A percentile compares a stretch with the other conserved stretches of the same genome.
phyloP scores from a whole-genome alignment of 1,284 basidiomycete genomes.

The Athelia sp. region DNA sequence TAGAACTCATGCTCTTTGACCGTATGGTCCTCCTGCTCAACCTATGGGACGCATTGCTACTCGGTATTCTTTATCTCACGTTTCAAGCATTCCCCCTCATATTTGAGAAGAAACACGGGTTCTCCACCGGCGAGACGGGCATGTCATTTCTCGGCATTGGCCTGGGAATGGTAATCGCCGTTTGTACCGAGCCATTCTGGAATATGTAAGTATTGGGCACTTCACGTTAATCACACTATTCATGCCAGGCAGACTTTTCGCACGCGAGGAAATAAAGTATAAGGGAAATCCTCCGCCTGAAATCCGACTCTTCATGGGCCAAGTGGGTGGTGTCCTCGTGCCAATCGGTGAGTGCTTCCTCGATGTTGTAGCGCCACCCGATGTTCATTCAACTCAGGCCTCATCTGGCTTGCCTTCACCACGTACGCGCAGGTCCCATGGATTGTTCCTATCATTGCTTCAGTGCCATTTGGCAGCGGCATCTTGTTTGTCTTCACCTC shows the following conservation, averaged over 20 bases:
- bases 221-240: not conserved
- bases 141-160: conserved; percentile 72
- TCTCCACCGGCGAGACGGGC: conserved; percentile 56
- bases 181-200: conserved; percentile 60
- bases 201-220: conserved; percentile 36
- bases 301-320: conserved; percentile 58
- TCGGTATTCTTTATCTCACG: conserved; percentile 72
- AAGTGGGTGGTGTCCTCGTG: conserved; percentile 70
- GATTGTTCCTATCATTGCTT: conserved; percentile 66
- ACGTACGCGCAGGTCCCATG: conserved; percentile 65
- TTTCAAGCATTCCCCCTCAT: conserved; percentile 73
- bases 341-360: conserved; percentile 41
- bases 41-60: conserved; percentile 42
- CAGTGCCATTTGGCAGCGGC: conserved; percentile 56
- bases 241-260: conserved; percentile 20
- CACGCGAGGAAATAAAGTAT: conserved; percentile 22
- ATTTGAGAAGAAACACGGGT: conserved; percentile 57
- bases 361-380: conserved; percentile 24
- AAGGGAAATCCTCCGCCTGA: conserved; percentile 64
- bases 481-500: conserved; percentile 60
- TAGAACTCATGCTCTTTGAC: conserved; percentile 67
- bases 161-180: conserved; percentile 55
- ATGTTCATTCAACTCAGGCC: conserved; percentile 21
- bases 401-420: conserved; percentile 74
- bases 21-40: conserved; percentile 68